A percentile compares a stretch with the other conserved stretches of the same genome.
Evolutionary conservation across 805 yeast genomes (phyloP).

Genomic region (Yamadazyma ubonensis): DNA sequence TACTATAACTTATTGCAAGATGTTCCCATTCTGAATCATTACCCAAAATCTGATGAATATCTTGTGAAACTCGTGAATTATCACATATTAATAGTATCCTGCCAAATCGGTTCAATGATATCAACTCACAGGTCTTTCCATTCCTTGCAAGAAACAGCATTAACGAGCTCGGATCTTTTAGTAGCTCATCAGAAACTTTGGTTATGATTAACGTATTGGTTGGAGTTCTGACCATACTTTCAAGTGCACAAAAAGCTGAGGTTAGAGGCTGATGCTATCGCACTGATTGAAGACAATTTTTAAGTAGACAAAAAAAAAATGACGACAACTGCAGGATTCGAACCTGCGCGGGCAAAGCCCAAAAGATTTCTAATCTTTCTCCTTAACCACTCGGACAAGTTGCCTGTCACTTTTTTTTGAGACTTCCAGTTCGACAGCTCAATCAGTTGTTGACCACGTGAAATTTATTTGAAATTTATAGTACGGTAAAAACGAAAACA

Average conservation of each 20-base stretch:
- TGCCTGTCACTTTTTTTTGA: slow-evolving; percentile 19
- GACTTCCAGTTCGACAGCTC: too few relatives aligned
- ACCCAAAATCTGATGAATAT: slow-evolving; percentile 19
- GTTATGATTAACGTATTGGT: slow-evolving; percentile 41
- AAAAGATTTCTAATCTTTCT: slow-evolving; percentile 43
- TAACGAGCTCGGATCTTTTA: slow-evolving; percentile 28
- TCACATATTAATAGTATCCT: slow-evolving; percentile 37
- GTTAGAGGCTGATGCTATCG: not conserved
- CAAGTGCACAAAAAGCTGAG: not conserved
- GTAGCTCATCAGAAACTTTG: slow-evolving; percentile 20
- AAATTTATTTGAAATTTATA: too few relatives aligned
- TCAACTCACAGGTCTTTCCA: slow-evolving; percentile 30
- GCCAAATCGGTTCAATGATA: slow-evolving; percentile 31
- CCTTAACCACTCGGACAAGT: slow-evolving; percentile 43
- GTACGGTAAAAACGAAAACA: too few relatives aligned
- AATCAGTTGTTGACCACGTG: not conserved
- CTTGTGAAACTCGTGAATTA: slow-evolving; percentile 20
- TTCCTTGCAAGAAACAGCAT: slow-evolving; percentile 25
- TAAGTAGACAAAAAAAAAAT: slow-evolving; percentile 23
- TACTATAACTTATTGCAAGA: slow-evolving; percentile 28
- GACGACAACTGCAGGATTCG: slow-evolving; percentile 63
- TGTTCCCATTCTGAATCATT: slow-evolving; percentile 17
- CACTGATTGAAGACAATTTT: not conserved
- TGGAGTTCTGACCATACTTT: slow-evolving; percentile 18
- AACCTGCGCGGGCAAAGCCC: slow-evolving; percentile 68